Evolutionary conservation across 768 basidiomycete species (phyloP).

Genomic region (Thelephora ganbajun): DNA sequence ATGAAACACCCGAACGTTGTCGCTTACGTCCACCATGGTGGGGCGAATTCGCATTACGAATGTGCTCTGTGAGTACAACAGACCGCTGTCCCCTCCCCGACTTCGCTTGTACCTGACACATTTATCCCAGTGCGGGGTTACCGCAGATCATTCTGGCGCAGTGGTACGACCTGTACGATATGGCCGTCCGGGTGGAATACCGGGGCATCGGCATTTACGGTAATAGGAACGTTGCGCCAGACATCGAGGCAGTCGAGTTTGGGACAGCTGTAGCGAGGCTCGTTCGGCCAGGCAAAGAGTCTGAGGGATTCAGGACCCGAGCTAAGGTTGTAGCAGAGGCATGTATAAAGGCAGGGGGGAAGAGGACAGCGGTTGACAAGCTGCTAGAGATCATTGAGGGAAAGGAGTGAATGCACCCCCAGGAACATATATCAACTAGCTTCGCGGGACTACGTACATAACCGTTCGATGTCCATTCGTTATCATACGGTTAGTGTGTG

Average conservation of each 20-base stretch:
- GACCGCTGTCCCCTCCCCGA: slow-evolving; percentile 6
- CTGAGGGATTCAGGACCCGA: too few species aligned
- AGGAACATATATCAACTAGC: too few species aligned
- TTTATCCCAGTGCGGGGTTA: slow-evolving; percentile 8
- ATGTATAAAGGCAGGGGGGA: too few species aligned
- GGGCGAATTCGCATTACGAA: slow-evolving; percentile 5
- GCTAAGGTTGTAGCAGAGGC: too few species aligned
- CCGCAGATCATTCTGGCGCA: slow-evolving; percentile 13
- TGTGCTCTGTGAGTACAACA: neutral
- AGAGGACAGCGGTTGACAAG: too few species aligned
- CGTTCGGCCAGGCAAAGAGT: neutral
- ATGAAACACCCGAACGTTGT: slow-evolving; percentile 8
- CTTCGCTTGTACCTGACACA: slow-evolving; percentile 3
- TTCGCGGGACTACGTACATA: too few species aligned
- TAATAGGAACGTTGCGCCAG: slow-evolving; percentile 8
- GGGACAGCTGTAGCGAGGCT: slow-evolving; percentile 9
- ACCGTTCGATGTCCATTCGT: too few species aligned
- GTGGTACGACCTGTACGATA: slow-evolving; percentile 14
- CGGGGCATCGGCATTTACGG: slow-evolving; percentile 13
- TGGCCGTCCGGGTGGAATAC: slow-evolving; percentile 11
- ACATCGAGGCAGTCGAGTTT: slow-evolving; percentile 9
- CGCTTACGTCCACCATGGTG: slow-evolving; percentile 8
- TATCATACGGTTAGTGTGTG: too few species aligned
- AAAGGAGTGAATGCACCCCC: too few species aligned
- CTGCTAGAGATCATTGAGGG: too few species aligned